Evolutionary conservation across 2,329 filamentous ascomycete species (phyloP).

Genomic region (Fusarium nodosum): DNA sequence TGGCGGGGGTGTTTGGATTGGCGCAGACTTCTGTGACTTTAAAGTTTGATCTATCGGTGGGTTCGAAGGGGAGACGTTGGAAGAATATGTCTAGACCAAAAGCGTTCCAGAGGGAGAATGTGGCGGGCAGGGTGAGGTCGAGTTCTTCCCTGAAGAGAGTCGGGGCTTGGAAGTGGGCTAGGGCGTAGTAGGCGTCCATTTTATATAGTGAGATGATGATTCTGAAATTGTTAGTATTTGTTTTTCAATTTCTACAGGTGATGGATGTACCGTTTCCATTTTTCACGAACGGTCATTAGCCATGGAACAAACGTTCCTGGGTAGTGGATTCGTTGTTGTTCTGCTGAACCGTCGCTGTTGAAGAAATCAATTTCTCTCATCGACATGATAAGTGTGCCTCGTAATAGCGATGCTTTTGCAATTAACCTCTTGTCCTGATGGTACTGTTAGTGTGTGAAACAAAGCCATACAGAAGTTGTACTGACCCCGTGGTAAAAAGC

Average conservation of each 20-base stretch:
- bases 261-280: conserved; percentile 54
- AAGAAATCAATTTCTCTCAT: conserved; percentile 57
- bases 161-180: conserved; percentile 51
- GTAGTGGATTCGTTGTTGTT: conserved; percentile 54
- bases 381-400: conserved; percentile 53
- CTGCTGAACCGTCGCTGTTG: conserved; percentile 51
- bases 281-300: conserved; percentile 50
- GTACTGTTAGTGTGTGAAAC: neutral
- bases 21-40: conserved; percentile 52
- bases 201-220: conserved; percentile 55
- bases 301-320: conserved; percentile 58
- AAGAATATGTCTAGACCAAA: conserved; percentile 57
- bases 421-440: conserved; percentile 52
- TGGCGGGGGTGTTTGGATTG: conserved; percentile 47
- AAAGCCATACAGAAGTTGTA: neutral
- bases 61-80: conserved; percentile 52
- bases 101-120: conserved; percentile 56
- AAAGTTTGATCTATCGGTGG: conserved; percentile 50
- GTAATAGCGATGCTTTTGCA: conserved; percentile 52
- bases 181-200: conserved; percentile 56
- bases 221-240: conserved; percentile 41
- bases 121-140: conserved; percentile 52
- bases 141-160: conserved; percentile 56
- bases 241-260: accelerated
- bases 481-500: conserved; percentile 55